Evolutionary conservation across 345 rosid species (phyloP).

Genomic region (Adansonia digitata): DNA sequence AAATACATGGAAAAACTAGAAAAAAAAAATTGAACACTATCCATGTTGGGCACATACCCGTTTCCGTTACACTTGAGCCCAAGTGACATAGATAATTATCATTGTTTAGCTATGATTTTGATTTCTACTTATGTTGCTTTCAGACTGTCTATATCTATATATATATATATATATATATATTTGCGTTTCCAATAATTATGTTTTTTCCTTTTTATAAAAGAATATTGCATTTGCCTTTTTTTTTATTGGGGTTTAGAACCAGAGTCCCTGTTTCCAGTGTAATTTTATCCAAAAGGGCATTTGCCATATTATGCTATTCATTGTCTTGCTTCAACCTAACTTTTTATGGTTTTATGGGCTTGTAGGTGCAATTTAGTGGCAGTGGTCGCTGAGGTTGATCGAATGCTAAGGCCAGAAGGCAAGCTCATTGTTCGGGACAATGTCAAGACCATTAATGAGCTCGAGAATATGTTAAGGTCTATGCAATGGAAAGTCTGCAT

Average conservation of each 20-base stretch:
- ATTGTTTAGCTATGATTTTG: background rate
- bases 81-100: too few relatives aligned
- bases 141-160: too few relatives aligned
- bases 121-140: too few relatives aligned
- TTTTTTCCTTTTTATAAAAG: background rate
- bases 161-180: too few relatives aligned
- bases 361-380: conserved; percentile 36
- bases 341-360: background rate
- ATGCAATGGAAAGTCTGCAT: conserved; percentile 83
- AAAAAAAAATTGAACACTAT: too few relatives aligned
- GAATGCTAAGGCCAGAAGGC: conserved; percentile 85
- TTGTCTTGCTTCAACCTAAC: background rate
- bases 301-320: background rate
- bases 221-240: background rate
- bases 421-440: conserved; percentile 70
- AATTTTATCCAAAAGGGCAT: too few relatives aligned
- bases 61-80: too few relatives aligned
- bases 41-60: too few relatives aligned
- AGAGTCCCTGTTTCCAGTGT: background rate
- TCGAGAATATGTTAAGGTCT: conserved; percentile 47
- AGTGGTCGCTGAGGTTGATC: conserved; percentile 77
- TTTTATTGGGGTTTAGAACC: background rate
- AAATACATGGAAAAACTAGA: too few relatives aligned
- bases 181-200: too few relatives aligned
- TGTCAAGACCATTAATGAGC: conserved; percentile 46